A percentile compares a stretch with the other conserved stretches of the same genome.
phyloP scores from a whole-genome alignment of 495 filamentous ascomycete genomes.

The Penicillium malachiteum region DNA sequence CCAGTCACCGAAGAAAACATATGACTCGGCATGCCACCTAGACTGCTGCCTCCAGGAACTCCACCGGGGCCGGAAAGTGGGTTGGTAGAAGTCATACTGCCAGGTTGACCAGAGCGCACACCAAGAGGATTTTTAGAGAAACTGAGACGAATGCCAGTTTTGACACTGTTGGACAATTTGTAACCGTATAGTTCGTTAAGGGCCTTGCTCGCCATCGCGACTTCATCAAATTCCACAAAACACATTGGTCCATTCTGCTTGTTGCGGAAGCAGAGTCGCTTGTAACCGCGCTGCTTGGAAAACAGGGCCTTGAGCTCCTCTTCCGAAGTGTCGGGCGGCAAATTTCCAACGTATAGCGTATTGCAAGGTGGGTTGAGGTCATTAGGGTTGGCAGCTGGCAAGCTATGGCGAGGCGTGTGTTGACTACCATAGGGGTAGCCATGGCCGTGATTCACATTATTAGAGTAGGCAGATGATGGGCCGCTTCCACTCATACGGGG shows the following conservation, averaged over 20 bases:
- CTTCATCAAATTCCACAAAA: constrained; percentile 97
- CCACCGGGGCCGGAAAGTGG: constrained; percentile 50
- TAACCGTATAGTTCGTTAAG: constrained; percentile 90
- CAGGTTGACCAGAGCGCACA: constrained; percentile 75
- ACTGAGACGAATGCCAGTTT: constrained; percentile 94
- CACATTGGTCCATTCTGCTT: constrained; percentile 99
- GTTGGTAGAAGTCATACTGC: constrained; percentile 51
- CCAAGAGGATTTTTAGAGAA: constrained; percentile 98
- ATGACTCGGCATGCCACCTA: constrained; percentile 56
- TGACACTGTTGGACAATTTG: constrained; percentile 85
- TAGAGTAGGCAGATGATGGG: constrained; percentile 61
- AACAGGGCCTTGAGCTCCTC: constrained; percentile 96
- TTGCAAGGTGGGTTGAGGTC: constrained; percentile 99
- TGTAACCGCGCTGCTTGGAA: constrained; percentile 92
- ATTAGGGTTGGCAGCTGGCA: constrained; percentile 89
- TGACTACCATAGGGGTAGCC: constrained; percentile 57
- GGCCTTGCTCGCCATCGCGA: constrained; percentile 89
- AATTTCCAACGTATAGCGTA: constrained; percentile 94
- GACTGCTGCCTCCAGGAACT: constrained; percentile 46
- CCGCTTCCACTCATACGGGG: constrained; percentile 49
- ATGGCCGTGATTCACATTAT: constrained; percentile 52
- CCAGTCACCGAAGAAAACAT: constrained; percentile 71
- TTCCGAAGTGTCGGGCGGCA: constrained; percentile 91
- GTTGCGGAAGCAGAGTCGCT: constrained; percentile 93
- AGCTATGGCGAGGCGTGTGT: constrained; percentile 65